phyloP scores from a whole-genome alignment of 2,329 filamentous ascomycete species.

The Ophiosphaerella narmari region DNA sequence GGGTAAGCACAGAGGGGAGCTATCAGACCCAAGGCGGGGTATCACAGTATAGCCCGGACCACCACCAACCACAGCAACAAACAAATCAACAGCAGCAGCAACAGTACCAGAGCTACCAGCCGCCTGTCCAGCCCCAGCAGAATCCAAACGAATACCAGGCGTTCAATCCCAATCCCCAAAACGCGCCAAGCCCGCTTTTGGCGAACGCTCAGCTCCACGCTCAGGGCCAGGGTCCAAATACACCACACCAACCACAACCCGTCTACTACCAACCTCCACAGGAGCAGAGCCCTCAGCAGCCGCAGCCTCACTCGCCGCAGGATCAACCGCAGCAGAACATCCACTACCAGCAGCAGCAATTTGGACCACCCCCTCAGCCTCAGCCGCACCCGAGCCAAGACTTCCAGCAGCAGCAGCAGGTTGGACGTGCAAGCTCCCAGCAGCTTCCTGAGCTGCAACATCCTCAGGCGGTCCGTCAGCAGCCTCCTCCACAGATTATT shows the following conservation, averaged over 20 bases:
- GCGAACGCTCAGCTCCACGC: conserved; percentile 36
- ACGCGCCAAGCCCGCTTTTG: conserved; percentile 34
- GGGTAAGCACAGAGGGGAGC: conserved; percentile 46
- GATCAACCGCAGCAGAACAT: conserved; percentile 29
- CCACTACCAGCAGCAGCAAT: conserved; percentile 36
- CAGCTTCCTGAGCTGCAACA: conserved; percentile 40
- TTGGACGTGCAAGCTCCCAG: conserved; percentile 33
- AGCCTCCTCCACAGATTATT: conserved; percentile 33
- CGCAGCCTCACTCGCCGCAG: conserved; percentile 31
- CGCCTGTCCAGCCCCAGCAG: conserved; percentile 25
- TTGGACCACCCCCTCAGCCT: conserved; percentile 28
- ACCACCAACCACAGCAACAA: conserved; percentile 38
- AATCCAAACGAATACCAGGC: conserved; percentile 37
- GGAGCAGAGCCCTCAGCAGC: conserved; percentile 28
- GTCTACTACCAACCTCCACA: conserved; percentile 41
- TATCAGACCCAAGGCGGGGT: conserved; percentile 46
- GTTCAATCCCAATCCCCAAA: conserved; percentile 39
- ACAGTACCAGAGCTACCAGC: conserved; percentile 40
- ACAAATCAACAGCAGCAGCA: conserved; percentile 21
- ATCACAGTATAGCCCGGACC: conserved; percentile 46
- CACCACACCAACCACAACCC: conserved; percentile 32
- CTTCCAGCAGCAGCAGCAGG: conserved; percentile 31
- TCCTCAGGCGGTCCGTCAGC: conserved; percentile 33
- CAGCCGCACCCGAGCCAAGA: conserved; percentile 41
- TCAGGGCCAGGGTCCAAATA: conserved; percentile 33